phyloP scores from a whole-genome alignment of 768 basidiomycete genomes.

The Lentinula guzmanii region DNA sequence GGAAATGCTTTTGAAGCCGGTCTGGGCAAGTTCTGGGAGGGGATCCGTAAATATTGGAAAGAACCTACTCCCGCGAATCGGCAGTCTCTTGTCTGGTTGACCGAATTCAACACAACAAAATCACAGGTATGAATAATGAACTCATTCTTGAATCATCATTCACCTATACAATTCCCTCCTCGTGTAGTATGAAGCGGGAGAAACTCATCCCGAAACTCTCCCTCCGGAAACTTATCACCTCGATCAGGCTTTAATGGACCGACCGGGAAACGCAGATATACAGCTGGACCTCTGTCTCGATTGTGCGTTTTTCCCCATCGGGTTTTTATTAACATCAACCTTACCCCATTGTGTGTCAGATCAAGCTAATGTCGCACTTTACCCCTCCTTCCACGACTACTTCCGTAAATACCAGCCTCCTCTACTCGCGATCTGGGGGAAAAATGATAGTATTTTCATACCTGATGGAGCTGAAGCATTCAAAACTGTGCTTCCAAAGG shows the following conservation, averaged over 20 bases:
- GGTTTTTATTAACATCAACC: background rate
- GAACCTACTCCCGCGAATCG: constrained; percentile 20
- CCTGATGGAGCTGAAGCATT: constrained; percentile 39
- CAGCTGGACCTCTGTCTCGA: constrained; percentile 37
- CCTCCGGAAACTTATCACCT: constrained; percentile 34
- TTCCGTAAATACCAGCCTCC: constrained; percentile 32
- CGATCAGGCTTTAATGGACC: constrained; percentile 33
- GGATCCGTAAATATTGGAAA: constrained; percentile 25
- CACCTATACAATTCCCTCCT: background rate
- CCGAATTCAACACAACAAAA: constrained; percentile 26
- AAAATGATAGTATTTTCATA: constrained; percentile 36
- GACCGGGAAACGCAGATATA: constrained; percentile 31
- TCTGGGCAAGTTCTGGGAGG: constrained; percentile 33
- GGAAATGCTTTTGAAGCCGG: constrained; percentile 45
- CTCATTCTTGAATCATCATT: background rate
- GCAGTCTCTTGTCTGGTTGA: constrained; percentile 15
- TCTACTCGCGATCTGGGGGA: constrained; percentile 43
- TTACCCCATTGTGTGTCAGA: constrained; percentile 15
- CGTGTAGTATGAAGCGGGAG: constrained; percentile 26
- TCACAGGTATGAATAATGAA: constrained; percentile 15
- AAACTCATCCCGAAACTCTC: constrained; percentile 26
- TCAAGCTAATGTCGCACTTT: constrained; percentile 32
- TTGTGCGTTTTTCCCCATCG: constrained; percentile 10
- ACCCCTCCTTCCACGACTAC: constrained; percentile 40
- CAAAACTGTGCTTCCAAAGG: constrained; percentile 28